Evolutionary conservation across 2,329 filamentous ascomycete genomes (phyloP).

Genomic region (Penicillium sclerotiorum): DNA sequence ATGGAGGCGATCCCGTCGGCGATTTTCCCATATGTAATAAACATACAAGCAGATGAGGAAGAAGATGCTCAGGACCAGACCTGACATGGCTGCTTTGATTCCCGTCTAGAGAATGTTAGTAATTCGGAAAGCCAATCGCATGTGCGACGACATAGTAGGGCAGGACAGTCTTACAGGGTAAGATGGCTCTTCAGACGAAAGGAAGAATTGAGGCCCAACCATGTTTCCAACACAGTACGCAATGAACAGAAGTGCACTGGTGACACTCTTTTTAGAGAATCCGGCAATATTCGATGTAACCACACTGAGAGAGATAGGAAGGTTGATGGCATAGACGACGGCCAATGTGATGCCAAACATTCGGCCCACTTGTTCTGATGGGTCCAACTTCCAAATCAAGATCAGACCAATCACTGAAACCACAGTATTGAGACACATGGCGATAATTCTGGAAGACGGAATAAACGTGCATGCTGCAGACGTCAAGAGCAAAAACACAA

Average conservation of each 20-base stretch:
- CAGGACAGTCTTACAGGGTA: constrained; percentile 12
- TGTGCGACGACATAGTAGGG: not conserved
- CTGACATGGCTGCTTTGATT: constrained; percentile 19
- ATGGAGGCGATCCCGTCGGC: constrained; percentile 13
- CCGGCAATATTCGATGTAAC: constrained; percentile 35
- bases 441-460: constrained; percentile 21
- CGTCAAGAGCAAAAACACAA: constrained; percentile 19
- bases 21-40: constrained; percentile 19
- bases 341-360: constrained; percentile 32
- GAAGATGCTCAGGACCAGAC: constrained; percentile 15
- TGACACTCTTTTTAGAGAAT: constrained; percentile 33
- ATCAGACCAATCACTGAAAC: constrained; percentile 28
- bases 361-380: constrained; percentile 21
- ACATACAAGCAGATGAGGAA: constrained; percentile 13
- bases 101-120: constrained; percentile 12
- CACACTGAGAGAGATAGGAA: constrained; percentile 33
- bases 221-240: constrained; percentile 37
- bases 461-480: constrained; percentile 22
- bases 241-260: constrained; percentile 51
- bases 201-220: constrained; percentile 28
- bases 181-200: constrained; percentile 16
- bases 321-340: constrained; percentile 30
- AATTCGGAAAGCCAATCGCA: not conserved
- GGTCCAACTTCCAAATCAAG: constrained; percentile 28
- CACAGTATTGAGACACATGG: constrained; percentile 27